Conservation (phyloP, 768 basidiomycete species). For the Hortiboletus campestris region DNA sequence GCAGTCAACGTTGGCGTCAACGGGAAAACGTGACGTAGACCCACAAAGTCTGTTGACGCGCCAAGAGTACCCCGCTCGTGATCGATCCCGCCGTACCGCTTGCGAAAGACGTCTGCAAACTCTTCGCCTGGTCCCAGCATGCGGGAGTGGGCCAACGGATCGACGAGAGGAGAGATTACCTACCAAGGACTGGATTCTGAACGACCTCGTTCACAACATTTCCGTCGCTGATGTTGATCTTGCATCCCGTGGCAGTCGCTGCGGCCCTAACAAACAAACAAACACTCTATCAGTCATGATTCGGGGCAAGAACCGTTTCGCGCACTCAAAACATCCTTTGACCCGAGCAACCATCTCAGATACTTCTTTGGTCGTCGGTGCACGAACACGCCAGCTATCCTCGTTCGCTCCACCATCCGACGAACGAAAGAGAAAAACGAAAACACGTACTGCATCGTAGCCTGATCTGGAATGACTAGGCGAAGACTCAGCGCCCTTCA, state of each 20-base stretch:
- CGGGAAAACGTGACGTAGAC: slow-evolving; percentile 26
- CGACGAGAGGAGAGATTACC: background rate
- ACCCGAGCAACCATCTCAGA: slow-evolving; percentile 59
- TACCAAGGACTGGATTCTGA: slow-evolving; percentile 65
- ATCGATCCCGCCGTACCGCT: slow-evolving; percentile 59
- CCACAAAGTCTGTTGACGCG: slow-evolving; percentile 82
- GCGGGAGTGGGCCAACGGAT: background rate
- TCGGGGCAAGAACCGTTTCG: background rate
- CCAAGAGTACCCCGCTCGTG: slow-evolving; percentile 63
- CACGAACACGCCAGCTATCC: slow-evolving; percentile 67
- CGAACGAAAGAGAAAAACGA: background rate
- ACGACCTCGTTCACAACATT: slow-evolving; percentile 51
- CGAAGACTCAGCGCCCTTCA: background rate
- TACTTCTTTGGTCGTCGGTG: slow-evolving; percentile 62
- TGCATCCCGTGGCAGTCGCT: slow-evolving; percentile 64
- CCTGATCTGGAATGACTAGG: slow-evolving; percentile 78
- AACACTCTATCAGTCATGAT: background rate
- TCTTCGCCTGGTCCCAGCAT: slow-evolving; percentile 48
- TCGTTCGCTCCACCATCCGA: background rate
- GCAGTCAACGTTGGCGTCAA: background rate
- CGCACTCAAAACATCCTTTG: slow-evolving; percentile 68
- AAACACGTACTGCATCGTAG: slow-evolving; percentile 61
- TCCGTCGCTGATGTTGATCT: slow-evolving; percentile 40
- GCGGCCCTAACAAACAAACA: slow-evolving; percentile 47
- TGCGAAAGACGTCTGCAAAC: slow-evolving; percentile 56